phyloP scores from a whole-genome alignment of 805 yeast genomes.

The Candida xyloterini region DNA sequence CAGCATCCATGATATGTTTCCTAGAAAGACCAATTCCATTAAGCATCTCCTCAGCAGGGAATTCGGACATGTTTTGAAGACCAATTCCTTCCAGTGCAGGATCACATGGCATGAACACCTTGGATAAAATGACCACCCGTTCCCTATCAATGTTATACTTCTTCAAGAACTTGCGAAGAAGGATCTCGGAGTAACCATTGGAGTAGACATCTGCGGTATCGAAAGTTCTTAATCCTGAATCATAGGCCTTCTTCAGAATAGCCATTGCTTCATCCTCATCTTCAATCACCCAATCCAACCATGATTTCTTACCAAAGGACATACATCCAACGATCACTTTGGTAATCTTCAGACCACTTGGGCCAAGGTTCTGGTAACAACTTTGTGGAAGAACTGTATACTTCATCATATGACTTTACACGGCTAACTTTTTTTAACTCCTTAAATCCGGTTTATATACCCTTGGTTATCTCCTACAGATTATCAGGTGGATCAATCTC shows the following conservation, averaged over 20 bases:
- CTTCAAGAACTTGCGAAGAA: constrained; percentile 53
- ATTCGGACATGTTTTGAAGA: constrained; percentile 19
- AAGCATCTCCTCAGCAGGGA: constrained; percentile 17
- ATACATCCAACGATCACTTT: constrained; percentile 53
- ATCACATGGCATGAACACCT: constrained; percentile 38
- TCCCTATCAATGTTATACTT: constrained; percentile 51
- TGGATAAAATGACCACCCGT: constrained; percentile 53
- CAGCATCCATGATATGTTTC: constrained; percentile 46
- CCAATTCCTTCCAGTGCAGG: constrained; percentile 7
- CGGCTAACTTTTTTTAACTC: background rate
- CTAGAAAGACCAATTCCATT: constrained; percentile 42
- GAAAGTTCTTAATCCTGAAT: constrained; percentile 44
- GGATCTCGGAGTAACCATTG: constrained; percentile 45
- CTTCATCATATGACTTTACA: background rate
- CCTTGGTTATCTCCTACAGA: too few relatives aligned
- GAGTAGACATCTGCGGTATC: constrained; percentile 52
- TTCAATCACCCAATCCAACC: constrained; percentile 45
- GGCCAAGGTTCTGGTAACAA: constrained; percentile 6
- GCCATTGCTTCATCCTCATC: constrained; percentile 45
- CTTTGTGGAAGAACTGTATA: background rate
- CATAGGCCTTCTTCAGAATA: constrained; percentile 47
- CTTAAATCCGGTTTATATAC: background rate
- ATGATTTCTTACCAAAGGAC: constrained; percentile 44
- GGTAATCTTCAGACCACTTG: constrained; percentile 45
- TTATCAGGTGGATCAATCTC: too few relatives aligned